phyloP scores from a whole-genome alignment of 1,284 basidiomycete genomes.

The Leccinum olivaceoglutinosum region DNA sequence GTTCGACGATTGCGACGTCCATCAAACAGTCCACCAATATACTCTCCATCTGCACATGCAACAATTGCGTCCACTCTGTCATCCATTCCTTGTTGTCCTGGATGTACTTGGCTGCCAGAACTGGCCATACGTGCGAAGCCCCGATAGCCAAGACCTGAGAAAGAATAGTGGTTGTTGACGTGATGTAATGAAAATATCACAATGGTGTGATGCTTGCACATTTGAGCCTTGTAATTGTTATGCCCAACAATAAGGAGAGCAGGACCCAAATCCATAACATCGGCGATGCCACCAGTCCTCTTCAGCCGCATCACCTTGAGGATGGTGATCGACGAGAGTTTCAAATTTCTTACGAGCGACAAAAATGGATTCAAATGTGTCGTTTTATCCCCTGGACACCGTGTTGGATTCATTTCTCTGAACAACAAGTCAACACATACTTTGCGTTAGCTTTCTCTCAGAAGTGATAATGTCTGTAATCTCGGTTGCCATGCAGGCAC shows the following conservation, averaged over 20 bases:
- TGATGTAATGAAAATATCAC: slow-evolving; percentile 40
- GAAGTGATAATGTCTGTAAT: slow-evolving; percentile 45
- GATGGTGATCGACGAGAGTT: slow-evolving; percentile 86
- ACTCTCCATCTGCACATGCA: slow-evolving; percentile 78
- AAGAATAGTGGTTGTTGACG: slow-evolving; percentile 36
- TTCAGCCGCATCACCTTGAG: slow-evolving; percentile 86
- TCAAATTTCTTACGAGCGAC: slow-evolving; percentile 64
- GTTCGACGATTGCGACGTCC: slow-evolving; percentile 74
- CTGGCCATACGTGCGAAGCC: slow-evolving; percentile 51
- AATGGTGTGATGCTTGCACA: slow-evolving; percentile 67
- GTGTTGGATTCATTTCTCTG: background rate
- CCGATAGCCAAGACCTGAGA: slow-evolving; percentile 52
- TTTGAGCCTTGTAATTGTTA: slow-evolving; percentile 80
- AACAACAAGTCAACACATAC: slow-evolving; percentile 12
- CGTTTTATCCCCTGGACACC: slow-evolving; percentile 8
- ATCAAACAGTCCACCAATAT: slow-evolving; percentile 83
- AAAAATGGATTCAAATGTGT: slow-evolving; percentile 59
- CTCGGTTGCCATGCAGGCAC: slow-evolving; percentile 49
- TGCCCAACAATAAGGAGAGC: slow-evolving; percentile 79
- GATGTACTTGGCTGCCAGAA: slow-evolving; percentile 62
- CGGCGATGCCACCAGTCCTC: slow-evolving; percentile 69
- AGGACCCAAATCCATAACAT: slow-evolving; percentile 89
- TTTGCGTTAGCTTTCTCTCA: slow-evolving; percentile 30
- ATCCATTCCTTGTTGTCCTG: slow-evolving; percentile 58
- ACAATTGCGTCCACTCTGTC: slow-evolving; percentile 75